Base-by-base conservation (phyloP, 805 yeast species). In the Kodamaea sagamina region DNA sequence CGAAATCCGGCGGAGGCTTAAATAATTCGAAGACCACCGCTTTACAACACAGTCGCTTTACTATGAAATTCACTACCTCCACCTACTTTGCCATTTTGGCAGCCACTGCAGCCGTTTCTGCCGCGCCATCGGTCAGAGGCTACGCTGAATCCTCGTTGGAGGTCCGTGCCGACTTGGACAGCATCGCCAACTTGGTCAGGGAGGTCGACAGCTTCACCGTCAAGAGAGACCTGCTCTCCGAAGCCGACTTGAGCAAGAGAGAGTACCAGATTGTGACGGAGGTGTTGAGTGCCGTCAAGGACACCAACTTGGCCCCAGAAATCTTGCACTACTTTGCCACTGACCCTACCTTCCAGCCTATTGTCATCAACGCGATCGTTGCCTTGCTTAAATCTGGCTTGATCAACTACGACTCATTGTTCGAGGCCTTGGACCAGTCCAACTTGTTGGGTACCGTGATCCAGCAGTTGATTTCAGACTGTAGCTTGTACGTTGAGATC, bases 201-300 rank as follows among this genome's bases (percentile, higher is more conserved):
- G 52, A 55, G 12, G 52, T 66, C 29, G 52, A 59, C 12, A 39
- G 44, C 36, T 52, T 53, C 49, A 58, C 54, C 29, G 46, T 48
- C 8, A 67, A 66, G 53, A 58, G 74, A 51, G 65, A 61, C 32
- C 59, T 47, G 11, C 25, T 55, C n/a, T 15, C 42, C 31, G 38
- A 38, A 1, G 46, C 47, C 11, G 64, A 57, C 27, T 51, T 69
- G 25, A 41, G 54, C 35, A 63, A 63, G 40, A 58, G 74, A 57
- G 74, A 70, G 40, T 66, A 66, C 47, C 52, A 58, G 31, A 62
- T 70, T 44, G 74, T 70, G 24, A 70, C 75, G 38, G 55, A 63
- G 35, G 67, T 69, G 4, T 68, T 70, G 49, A 48, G 62, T 5
- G 64, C 68, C 19, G 53, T 70, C 19, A 62, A 68, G 42, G 59